Evolutionary conservation across 768 basidiomycete genomes (phyloP).

Genomic region (Panaeolus papilionaceus): DNA sequence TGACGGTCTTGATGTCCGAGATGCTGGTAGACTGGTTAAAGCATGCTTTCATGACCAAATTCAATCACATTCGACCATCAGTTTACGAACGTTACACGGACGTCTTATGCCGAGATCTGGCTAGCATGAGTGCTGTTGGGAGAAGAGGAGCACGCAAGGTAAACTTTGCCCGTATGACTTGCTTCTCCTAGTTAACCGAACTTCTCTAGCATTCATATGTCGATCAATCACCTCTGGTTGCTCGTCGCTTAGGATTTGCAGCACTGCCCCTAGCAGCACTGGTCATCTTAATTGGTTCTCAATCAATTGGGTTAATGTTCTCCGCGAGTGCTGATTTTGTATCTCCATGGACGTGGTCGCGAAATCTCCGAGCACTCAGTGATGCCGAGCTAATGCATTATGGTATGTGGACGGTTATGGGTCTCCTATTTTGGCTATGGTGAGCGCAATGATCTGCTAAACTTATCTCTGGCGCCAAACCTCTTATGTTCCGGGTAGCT

Average conservation of each 20-base stretch:
- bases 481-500: constrained; percentile 45
- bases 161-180: not conserved
- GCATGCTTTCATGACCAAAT: constrained; percentile 99
- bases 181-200: not conserved
- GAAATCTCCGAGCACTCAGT: constrained; percentile 43
- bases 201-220: constrained; percentile 80
- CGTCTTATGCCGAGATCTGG: constrained; percentile 91
- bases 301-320: constrained; percentile 69
- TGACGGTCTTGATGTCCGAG: constrained; percentile 91
- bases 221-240: constrained; percentile 94
- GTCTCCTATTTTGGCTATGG: constrained; percentile 85
- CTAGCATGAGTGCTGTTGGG: constrained; percentile 77
- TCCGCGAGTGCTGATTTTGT: constrained; percentile 47
- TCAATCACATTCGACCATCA: constrained; percentile 95
- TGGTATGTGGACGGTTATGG: constrained; percentile 70
- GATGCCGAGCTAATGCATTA: constrained; percentile 58
- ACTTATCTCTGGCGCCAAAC: not conserved
- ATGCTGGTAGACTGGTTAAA: constrained; percentile 98
- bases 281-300: constrained; percentile 75
- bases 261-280: constrained; percentile 91
- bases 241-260: constrained; percentile 92
- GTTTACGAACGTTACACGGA: constrained; percentile 97
- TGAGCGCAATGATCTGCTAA: constrained; percentile 33
- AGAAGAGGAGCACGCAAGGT: constrained; percentile 77
- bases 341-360: constrained; percentile 50